Evolutionary conservation across 371 early-diverging fungal genomes (phyloP).

Genomic region (Apophysomyces elegans): DNA sequence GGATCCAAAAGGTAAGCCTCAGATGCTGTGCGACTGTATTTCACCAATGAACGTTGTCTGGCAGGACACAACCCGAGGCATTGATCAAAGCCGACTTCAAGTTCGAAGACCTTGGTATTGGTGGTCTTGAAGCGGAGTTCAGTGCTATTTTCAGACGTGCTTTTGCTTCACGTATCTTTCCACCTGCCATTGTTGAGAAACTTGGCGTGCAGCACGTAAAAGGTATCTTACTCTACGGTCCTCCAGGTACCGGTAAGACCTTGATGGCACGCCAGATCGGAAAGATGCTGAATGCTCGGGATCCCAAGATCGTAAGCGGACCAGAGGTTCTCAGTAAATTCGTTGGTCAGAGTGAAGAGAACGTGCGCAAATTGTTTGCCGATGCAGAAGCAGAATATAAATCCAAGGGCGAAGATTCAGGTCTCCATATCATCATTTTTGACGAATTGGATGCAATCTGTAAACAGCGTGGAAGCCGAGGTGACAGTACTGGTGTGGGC

Average conservation of each 20-base stretch:
- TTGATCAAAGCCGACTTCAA: constrained; percentile 95
- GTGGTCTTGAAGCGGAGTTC: constrained; percentile 99
- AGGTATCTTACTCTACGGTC: constrained; percentile 85
- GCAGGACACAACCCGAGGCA: constrained; percentile 61
- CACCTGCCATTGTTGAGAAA: constrained; percentile 94
- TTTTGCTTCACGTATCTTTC: constrained; percentile 99
- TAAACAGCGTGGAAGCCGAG: constrained; percentile 96
- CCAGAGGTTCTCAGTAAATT: constrained; percentile 99
- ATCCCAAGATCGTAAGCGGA: constrained; percentile 98
- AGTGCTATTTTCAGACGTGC: constrained; percentile 98
- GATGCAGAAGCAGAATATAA: constrained; percentile 98
- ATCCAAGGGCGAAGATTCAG: constrained; percentile 92
- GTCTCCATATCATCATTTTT: constrained; percentile 99
- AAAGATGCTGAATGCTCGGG: constrained; percentile 96
- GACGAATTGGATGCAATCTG: constrained; percentile 99
- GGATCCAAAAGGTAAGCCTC: constrained; percentile 64
- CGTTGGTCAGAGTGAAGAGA: constrained; percentile 99
- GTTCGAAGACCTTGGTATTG: constrained; percentile 99
- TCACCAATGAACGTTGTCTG: neutral
- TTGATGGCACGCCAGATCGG: constrained; percentile 99
- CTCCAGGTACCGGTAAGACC: constrained; percentile 99
- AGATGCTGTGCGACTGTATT: too few species aligned
- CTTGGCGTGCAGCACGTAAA: constrained; percentile 98
- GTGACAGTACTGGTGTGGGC: constrained; percentile 96
- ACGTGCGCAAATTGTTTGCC: constrained; percentile 97